A percentile compares a stretch with the other conserved stretches of the same genome.
phyloP scores from a whole-genome alignment of 192 early-diverging fungal genomes.

The Gaertneriomyces sp. region DNA sequence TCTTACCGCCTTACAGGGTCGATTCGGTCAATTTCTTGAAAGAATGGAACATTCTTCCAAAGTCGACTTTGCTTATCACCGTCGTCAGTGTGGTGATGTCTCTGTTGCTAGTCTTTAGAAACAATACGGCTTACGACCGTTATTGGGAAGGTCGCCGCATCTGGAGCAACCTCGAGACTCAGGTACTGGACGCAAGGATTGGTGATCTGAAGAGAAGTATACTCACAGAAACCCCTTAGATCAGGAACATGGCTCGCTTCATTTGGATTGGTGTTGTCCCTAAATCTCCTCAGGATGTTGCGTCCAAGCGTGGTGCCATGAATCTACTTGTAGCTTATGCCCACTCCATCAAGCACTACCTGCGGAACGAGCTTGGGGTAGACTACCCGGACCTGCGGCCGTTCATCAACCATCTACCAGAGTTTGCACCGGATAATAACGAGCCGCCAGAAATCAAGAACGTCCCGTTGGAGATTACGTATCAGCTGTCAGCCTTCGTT shows the following conservation, averaged over 20 bases:
- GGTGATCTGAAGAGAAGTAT: not conserved
- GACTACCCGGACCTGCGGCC: constrained; percentile 67
- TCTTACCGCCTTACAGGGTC: not conserved
- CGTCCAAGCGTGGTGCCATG: constrained; percentile 69
- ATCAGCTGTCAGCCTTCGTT: constrained; percentile 25
- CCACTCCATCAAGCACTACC: constrained; percentile 75
- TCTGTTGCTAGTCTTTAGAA: constrained; percentile 39
- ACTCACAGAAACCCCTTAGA: constrained; percentile 13
- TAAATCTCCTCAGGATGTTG: constrained; percentile 9
- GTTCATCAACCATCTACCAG: constrained; percentile 59
- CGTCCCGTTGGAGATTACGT: constrained; percentile 43
- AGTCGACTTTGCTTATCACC: constrained; percentile 28
- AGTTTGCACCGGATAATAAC: constrained; percentile 42
- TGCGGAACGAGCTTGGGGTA: constrained; percentile 70
- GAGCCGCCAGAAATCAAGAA: constrained; percentile 13
- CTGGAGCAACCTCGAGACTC: constrained; percentile 67
- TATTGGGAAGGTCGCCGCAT: constrained; percentile 81
- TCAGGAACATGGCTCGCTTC: constrained; percentile 74
- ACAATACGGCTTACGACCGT: constrained; percentile 40
- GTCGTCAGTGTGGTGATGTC: constrained; percentile 35
- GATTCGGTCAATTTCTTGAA: constrained; percentile 10
- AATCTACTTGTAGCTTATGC: constrained; percentile 78
- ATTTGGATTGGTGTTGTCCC: constrained; percentile 63
- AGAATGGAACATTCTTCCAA: not conserved
- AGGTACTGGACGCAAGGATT: constrained; percentile 3